phyloP scores from a whole-genome alignment of 441 rosid genomes.

The Lepidium campestre region DNA sequence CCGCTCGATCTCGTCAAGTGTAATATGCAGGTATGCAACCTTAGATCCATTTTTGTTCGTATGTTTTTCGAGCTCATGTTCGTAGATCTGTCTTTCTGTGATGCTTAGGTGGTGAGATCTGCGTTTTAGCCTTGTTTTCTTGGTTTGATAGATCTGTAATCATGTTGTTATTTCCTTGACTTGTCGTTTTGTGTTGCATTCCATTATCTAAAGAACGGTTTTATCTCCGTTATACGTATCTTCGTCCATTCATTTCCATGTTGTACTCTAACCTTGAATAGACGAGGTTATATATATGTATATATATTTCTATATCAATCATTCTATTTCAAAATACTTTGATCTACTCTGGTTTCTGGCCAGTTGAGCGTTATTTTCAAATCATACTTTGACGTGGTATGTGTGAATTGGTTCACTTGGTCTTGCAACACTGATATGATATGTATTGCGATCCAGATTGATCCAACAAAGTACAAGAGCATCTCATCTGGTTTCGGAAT shows the following conservation, averaged over 20 bases:
- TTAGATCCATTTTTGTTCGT: slow-evolving; percentile 16
- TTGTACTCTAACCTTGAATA: neutral
- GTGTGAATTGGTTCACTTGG: neutral
- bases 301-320: neutral
- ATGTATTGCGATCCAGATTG: slow-evolving; percentile 45
- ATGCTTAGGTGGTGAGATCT: slow-evolving; percentile 22
- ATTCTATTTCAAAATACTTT: neutral
- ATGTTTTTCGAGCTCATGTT: neutral
- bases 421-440: neutral
- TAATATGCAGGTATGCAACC: slow-evolving; percentile 76
- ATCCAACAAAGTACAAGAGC: slow-evolving; percentile 94
- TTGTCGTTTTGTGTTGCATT: neutral
- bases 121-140: neutral
- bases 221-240: neutral
- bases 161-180: neutral
- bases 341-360: neutral
- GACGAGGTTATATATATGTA: neutral
- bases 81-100: neutral
- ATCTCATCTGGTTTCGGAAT: slow-evolving; percentile 92
- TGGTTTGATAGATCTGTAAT: neutral
- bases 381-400: neutral
- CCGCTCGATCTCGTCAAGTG: slow-evolving; percentile 99
- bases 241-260: neutral
- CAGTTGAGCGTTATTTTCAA: neutral
- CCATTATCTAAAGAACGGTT: neutral